Evolutionary conservation across 2,329 filamentous ascomycete species (phyloP).

Genomic region (Neoascochyta sp.): DNA sequence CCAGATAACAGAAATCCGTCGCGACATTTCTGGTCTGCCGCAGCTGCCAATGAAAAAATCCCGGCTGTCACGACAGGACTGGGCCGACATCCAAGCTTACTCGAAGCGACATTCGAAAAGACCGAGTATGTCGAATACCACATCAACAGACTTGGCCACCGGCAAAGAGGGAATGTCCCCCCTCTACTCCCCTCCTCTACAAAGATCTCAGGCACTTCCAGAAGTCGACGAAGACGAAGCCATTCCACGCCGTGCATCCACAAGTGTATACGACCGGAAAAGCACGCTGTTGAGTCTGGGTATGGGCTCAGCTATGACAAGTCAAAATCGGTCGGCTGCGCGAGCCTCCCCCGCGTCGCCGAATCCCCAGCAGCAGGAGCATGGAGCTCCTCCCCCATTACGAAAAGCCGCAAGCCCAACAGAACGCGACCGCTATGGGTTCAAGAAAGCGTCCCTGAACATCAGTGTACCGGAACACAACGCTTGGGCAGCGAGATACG

Average conservation of each 20-base stretch:
- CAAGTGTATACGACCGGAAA: slow-evolving; percentile 33
- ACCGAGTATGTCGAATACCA: slow-evolving; percentile 15
- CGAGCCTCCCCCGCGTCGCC: slow-evolving; percentile 4
- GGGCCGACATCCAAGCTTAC: slow-evolving; percentile 34
- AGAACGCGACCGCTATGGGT: slow-evolving; percentile 79
- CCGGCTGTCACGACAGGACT: slow-evolving; percentile 34
- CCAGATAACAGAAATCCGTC: slow-evolving; percentile 27
- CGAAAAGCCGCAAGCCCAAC: slow-evolving; percentile 24
- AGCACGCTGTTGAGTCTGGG: slow-evolving; percentile 28
- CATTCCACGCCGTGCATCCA: slow-evolving; percentile 34
- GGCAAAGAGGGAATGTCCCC: slow-evolving; percentile 5
- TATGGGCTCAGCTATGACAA: slow-evolving; percentile 7
- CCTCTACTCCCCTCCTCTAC: slow-evolving; percentile 20
- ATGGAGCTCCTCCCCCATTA: slow-evolving; percentile 9
- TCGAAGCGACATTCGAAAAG: slow-evolving; percentile 24
- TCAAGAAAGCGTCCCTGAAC: slow-evolving; percentile 82
- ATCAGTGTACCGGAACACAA: slow-evolving; percentile 76
- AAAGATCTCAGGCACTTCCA: slow-evolving; percentile 27
- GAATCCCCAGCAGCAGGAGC: slow-evolving; percentile 5
- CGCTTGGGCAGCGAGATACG: slow-evolving; percentile 72
- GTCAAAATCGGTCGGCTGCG: slow-evolving; percentile 14
- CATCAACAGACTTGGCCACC: slow-evolving; percentile 13
- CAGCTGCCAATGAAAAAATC: slow-evolving; percentile 27
- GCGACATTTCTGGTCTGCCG: slow-evolving; percentile 30
- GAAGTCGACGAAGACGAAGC: slow-evolving; percentile 35